Evolutionary conservation across 306 rosid genomes (phyloP).

Genomic region (Clitoria ternatea): DNA sequence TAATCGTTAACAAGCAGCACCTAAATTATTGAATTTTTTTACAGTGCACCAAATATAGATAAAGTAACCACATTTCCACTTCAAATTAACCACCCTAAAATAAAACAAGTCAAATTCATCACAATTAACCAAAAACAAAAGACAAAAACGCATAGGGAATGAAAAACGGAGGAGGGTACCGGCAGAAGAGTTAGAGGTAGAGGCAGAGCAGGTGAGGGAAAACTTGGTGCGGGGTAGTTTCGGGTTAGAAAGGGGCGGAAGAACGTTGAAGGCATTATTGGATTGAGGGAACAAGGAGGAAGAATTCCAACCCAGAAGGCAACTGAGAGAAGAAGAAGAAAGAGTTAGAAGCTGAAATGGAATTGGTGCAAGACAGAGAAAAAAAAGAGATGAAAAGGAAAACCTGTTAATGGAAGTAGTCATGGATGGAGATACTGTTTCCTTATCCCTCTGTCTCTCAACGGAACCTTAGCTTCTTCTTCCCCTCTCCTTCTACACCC

Average conservation of each 20-base stretch:
- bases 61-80: slow-evolving; percentile 4
- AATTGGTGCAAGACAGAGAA: neutral
- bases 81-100: neutral
- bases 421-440: slow-evolving; percentile 32
- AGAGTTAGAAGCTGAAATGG: slow-evolving; percentile 9
- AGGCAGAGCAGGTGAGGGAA: slow-evolving; percentile 52
- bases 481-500: too few relatives aligned
- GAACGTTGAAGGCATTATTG: slow-evolving; percentile 9
- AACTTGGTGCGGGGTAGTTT: slow-evolving; percentile 24
- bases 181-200: slow-evolving; percentile 45
- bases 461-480: neutral
- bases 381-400: slow-evolving; percentile 15
- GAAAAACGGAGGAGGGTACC: slow-evolving; percentile 39
- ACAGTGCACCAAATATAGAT: neutral
- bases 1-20: neutral
- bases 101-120: neutral
- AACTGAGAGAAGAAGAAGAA: slow-evolving; percentile 18
- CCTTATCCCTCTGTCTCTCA: slow-evolving; percentile 24
- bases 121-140: neutral
- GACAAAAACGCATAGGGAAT: neutral
- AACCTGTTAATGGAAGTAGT: slow-evolving; percentile 58
- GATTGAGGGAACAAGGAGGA: slow-evolving; percentile 48
- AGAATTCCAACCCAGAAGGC: slow-evolving; percentile 62
- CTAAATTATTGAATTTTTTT: neutral
- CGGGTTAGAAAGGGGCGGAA: slow-evolving; percentile 28